Base-by-base conservation (phyloP, 163 green algal genomes). In the Chlorella variabilis region DNA sequence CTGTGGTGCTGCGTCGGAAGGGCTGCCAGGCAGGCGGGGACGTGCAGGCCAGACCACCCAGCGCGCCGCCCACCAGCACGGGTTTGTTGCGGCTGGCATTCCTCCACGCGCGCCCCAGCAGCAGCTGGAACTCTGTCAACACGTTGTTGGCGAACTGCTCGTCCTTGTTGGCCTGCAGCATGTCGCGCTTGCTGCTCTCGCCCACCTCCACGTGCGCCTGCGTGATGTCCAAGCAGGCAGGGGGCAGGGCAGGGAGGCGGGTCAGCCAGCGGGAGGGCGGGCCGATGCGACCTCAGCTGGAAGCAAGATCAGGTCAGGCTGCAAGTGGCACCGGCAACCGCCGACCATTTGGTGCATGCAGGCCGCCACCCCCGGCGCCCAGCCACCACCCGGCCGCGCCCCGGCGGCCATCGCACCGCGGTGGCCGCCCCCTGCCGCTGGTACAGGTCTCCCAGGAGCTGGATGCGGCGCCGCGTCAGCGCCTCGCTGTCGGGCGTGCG, bases 121-220 rank as follows among this genome's bases (percentile, higher is more conserved):
- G 75, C 36, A 91, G 76, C 34, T 38, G 13, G 39, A 91, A 91
- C 71, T 91, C 87, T 29, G 36, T 49, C 7, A 69, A n/a, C 23
- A 75, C 25, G 77, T 75, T 81, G 70, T 85, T 83, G 45, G 69
- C 69, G 45, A 77, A 77, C 59, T 81, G 76, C 54, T 42, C 29
- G 48, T 77, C 70, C 8, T 45, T 33, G 70, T 77, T 31, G 0
- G 48, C 70, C 8, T 23, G 18, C 70, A 34, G 3, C 31, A 77
- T 77, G 29, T 65, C 54, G 3, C 25, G 75, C 67, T 13, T 6
- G 56, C 65, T 77, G 18, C 7, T 23, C 70, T 77, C 70, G 23
- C 6, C 70, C 20, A 63, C 21, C 21, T 49, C 49, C 20, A 31
- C 45, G 2, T 39, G 29, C 0, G 9, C 18, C 70, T 77, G 70